Evolutionary conservation across 202 grass and related monocot genomes (phyloP), one percentile per base, ranked within the genome.

Genomic region (Saccharum hybrid): DNA sequence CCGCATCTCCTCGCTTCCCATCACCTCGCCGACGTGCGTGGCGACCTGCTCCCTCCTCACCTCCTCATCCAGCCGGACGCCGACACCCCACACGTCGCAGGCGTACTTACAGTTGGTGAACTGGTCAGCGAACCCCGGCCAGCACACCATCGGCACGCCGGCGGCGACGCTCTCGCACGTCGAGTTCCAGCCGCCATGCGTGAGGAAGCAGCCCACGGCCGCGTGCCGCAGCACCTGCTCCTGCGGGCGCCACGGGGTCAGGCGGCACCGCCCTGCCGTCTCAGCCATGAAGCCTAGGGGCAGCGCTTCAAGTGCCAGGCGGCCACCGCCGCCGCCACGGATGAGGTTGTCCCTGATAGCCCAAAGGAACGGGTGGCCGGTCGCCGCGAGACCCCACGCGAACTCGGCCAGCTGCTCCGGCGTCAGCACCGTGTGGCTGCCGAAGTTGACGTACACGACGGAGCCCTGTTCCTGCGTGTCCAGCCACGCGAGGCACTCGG

Each of bases 401-500:
- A 96, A 90, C 80, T 96, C 88, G 1, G 45, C 3, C 9, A 90
- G 63, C 9, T 90, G 90, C 18, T 75, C 28, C 30, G 28, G 38
- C 43, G 86, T 83, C 77, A 91, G 51, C 30, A 91, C 60, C 1
- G 87, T 90, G 81, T 90, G 88, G 81, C 90, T 97, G 39, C 94
- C 91, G 72, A 93, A 97, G 89, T 97, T 93, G 43, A 97, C 86
- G 45, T 93, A 96, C 12, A 96, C 78, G 56, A 96, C 90, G 0
- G 86, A 93, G 13, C 57, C 68, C 1, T 65, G 65, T 30, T 57
- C 64, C 30, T 78, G 71, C 19, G 10, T 57, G 12, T 83, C 51
- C 26, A 94, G 81, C 93, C 93, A 92, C 11, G 69, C 12, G 2
- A 72, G 42, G 42, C 69, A 72, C 42, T 4, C 23, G 69, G 13